Evolutionary conservation across 495 filamentous ascomycete genomes (phyloP).

Genomic region (Trypethelium eluteriae): DNA sequence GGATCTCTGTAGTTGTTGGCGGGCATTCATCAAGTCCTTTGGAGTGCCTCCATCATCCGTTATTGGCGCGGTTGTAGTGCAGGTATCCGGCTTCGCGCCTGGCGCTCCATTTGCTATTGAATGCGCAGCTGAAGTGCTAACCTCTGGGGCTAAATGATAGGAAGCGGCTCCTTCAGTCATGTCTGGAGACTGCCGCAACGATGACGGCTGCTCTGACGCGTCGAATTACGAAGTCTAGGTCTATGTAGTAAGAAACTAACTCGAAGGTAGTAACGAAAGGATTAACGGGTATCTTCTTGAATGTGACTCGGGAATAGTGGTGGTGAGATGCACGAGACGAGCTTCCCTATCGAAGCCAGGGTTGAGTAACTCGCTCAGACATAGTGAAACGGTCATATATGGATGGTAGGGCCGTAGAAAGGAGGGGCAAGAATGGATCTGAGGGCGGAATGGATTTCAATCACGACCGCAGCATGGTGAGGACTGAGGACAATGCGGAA

Average conservation of each 20-base stretch:
- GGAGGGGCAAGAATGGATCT: too few relatives aligned
- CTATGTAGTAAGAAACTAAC: background rate
- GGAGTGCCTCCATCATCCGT: background rate
- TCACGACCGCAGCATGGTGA: too few relatives aligned
- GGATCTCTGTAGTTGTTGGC: conserved; percentile 17
- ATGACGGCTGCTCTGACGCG: background rate
- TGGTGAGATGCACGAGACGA: background rate
- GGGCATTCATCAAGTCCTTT: background rate
- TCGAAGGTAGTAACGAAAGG: background rate
- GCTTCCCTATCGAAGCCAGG: too few relatives aligned
- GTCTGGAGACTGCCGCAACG: background rate
- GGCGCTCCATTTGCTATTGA: background rate
- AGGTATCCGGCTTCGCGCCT: background rate
- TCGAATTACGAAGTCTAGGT: background rate
- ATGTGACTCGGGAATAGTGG: background rate
- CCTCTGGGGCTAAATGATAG: background rate
- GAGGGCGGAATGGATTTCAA: too few relatives aligned
- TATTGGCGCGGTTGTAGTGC: background rate
- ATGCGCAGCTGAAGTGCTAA: background rate
- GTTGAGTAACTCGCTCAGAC: too few relatives aligned
- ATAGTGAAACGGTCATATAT: too few relatives aligned
- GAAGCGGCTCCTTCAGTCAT: conserved; percentile 7
- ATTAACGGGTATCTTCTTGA: background rate
- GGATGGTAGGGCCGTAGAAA: too few relatives aligned
- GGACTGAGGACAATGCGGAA: too few relatives aligned